A percentile compares a stretch with the other conserved stretches of the same genome.
Conservation (phyloP, 192 early-diverging fungal species). For the Rhizophlyctis rosea region DNA sequence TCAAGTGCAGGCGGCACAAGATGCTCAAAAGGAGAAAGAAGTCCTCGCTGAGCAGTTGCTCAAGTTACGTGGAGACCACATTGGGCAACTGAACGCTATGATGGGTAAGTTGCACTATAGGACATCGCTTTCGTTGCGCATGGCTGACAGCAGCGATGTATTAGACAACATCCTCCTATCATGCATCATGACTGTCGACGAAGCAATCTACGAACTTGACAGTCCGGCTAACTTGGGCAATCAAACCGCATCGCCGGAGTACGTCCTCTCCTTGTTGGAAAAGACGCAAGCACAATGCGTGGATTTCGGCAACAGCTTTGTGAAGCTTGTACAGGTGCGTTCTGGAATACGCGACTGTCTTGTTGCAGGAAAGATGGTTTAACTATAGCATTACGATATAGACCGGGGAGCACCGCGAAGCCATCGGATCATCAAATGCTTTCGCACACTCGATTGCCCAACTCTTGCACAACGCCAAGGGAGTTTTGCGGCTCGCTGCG, state of each 20-base stretch:
- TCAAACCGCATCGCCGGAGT: slow-evolving; percentile 84
- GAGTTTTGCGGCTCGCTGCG: slow-evolving; percentile 74
- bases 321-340: slow-evolving; percentile 50
- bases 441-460: slow-evolving; percentile 81
- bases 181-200: slow-evolving; percentile 84
- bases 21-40: neutral
- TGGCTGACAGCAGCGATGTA: slow-evolving; percentile 27
- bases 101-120: slow-evolving; percentile 38
- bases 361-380: no score
- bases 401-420: slow-evolving; percentile 78
- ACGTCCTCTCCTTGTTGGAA: slow-evolving; percentile 88
- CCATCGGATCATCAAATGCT: slow-evolving; percentile 74
- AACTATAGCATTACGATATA: no score
- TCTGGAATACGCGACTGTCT: no score
- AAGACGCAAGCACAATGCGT: slow-evolving; percentile 53
- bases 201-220: slow-evolving; percentile 84
- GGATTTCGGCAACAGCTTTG: slow-evolving; percentile 47
- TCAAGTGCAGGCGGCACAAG: neutral
- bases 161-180: slow-evolving; percentile 82
- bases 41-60: slow-evolving; percentile 50
- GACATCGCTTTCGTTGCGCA: neutral
- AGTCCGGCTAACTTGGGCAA: slow-evolving; percentile 79
- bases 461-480: slow-evolving; percentile 86
- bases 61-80: slow-evolving; percentile 52
- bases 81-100: slow-evolving; percentile 34